Conservation (phyloP, 2,329 filamentous ascomycete species). For the Helminthosporium solani region DNA sequence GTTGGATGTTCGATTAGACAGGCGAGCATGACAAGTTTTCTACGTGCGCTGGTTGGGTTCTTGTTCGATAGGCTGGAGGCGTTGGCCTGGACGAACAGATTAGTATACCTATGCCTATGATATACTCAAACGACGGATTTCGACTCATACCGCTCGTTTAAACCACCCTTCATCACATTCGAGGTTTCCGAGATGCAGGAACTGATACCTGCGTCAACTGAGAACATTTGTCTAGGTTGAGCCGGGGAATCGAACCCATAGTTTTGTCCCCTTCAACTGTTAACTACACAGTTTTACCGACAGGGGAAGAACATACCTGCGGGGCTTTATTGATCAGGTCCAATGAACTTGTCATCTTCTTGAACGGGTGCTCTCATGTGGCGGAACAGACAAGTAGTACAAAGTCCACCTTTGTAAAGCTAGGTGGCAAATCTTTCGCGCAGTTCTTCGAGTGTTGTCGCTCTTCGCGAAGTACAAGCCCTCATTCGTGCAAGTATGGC, state of each 20-base stretch:
- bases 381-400: no score
- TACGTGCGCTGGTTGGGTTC: constrained; percentile 24
- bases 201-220: constrained; percentile 13
- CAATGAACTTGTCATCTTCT: constrained; percentile 5
- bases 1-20: constrained; percentile 33
- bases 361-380: no score
- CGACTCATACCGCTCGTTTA: constrained; percentile 27
- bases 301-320: constrained; percentile 3
- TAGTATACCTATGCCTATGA: neutral
- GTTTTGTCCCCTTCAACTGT: constrained; percentile 33
- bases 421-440: no score
- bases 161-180: constrained; percentile 42
- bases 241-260: constrained; percentile 28
- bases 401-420: no score
- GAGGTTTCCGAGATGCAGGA: constrained; percentile 38
- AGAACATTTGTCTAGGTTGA: neutral
- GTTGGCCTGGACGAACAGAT: constrained; percentile 15
- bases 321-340: constrained; percentile 12
- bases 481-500: no score
- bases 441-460: no score
- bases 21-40: constrained; percentile 34
- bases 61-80: constrained; percentile 30
- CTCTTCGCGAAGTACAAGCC: no score
- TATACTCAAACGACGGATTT: neutral
- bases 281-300: neutral